A percentile compares a stretch with the other conserved stretches of the same genome.
Conservation (phyloP, 2,329 filamentous ascomycete genomes). For the Cercospora nicotianae region DNA sequence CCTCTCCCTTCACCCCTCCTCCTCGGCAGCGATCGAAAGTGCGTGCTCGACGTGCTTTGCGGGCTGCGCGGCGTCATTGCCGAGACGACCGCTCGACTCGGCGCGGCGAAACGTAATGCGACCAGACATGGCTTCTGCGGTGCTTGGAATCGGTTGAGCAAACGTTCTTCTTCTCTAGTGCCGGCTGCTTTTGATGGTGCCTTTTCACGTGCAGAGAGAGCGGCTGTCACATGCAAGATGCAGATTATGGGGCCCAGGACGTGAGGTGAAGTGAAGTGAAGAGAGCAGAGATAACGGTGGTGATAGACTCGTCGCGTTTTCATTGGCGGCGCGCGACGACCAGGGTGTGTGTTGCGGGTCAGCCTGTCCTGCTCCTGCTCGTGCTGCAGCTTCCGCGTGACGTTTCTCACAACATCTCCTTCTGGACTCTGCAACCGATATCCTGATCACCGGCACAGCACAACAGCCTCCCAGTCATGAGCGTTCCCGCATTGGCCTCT, state of each 20-base stretch:
- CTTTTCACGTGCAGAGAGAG: not conserved
- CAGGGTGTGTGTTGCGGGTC: not conserved
- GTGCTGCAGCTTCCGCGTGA: not conserved
- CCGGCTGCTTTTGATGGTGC: not conserved
- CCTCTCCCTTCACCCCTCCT: not conserved
- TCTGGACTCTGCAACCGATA: not conserved
- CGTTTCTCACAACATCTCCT: not conserved
- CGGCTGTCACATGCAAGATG: constrained; percentile 12
- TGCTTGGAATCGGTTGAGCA: not conserved
- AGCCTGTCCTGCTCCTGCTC: not conserved
- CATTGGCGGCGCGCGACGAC: constrained; percentile 12
- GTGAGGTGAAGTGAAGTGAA: not conserved
- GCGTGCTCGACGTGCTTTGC: not conserved
- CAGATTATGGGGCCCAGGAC: not conserved
- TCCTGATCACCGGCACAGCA: not conserved
- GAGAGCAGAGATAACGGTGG: not conserved
- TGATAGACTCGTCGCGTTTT: constrained; percentile 2
- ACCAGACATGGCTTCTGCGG: not conserved
- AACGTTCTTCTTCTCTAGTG: not conserved
- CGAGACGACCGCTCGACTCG: constrained; percentile 2
- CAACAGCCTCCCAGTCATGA: constrained; percentile 5
- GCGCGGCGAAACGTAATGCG: constrained; percentile 1
- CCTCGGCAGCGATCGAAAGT: not conserved
- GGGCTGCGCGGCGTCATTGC: not conserved
- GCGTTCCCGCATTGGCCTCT: constrained; percentile 17